Evolutionary conservation across 441 rosid species (phyloP).

Genomic region (Erodium trifolium): DNA sequence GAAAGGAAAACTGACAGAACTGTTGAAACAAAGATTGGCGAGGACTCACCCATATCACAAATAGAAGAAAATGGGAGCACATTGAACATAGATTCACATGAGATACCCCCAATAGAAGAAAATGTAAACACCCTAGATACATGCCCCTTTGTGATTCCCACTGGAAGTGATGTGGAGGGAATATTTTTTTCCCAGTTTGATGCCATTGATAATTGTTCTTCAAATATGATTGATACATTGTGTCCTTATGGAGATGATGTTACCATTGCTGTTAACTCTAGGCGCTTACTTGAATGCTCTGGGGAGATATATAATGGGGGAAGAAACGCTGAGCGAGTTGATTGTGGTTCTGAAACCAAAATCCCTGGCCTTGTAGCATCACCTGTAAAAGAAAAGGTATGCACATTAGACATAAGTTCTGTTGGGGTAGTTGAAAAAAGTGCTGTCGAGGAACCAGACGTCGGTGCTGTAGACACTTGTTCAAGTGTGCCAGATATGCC

Average conservation of each 20-base stretch:
- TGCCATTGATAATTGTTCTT: background rate
- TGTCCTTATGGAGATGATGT: background rate
- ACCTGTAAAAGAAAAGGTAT: background rate
- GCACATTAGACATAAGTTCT: background rate
- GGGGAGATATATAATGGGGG: background rate
- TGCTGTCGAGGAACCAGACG: background rate
- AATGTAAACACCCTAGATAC: background rate
- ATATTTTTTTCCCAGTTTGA: background rate
- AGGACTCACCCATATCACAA: conserved; percentile 19
- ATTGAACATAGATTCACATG: background rate
- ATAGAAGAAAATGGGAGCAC: conserved; percentile 13
- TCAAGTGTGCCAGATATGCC: background rate
- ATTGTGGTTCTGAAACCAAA: conserved; percentile 6
- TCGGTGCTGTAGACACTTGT: background rate
- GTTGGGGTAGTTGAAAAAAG: background rate
- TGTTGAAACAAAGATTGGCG: conserved; percentile 30
- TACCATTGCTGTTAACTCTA: background rate
- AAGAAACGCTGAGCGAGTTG: background rate
- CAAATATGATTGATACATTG: background rate
- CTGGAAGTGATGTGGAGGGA: background rate
- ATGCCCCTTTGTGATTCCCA: background rate
- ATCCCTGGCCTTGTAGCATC: background rate
- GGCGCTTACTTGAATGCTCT: background rate
- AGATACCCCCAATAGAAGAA: conserved; percentile 1
- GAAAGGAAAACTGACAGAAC: conserved; percentile 29